Percentiles rank a stretch among this genome's conserved stretches.
Conservation (phyloP, 2,329 filamentous ascomycete species). For the Tolypocladium pustulatum region DNA sequence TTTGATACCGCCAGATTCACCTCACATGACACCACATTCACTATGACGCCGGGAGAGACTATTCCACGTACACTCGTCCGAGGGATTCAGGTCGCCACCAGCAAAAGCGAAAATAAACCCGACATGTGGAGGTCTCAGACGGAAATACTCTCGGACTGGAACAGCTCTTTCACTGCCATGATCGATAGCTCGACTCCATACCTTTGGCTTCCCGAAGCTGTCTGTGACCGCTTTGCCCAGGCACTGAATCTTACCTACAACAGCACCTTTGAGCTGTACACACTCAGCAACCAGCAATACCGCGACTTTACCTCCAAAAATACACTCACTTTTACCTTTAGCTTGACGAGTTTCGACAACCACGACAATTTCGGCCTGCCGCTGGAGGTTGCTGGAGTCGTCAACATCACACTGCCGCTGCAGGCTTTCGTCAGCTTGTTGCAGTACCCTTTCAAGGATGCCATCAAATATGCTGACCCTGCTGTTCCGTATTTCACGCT, state of each 20-base stretch:
- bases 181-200: conserved; percentile 57
- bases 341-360: conserved; percentile 44
- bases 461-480: conserved; percentile 32
- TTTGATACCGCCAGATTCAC: conserved; percentile 55
- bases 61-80: conserved; percentile 50
- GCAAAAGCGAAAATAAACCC: conserved; percentile 16
- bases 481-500: conserved; percentile 56
- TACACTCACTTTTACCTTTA: conserved; percentile 45
- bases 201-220: conserved; percentile 47
- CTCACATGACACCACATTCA: conserved; percentile 50
- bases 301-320: conserved; percentile 30
- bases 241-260: conserved; percentile 57
- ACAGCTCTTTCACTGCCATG: conserved; percentile 36
- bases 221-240: conserved; percentile 55
- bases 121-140: conserved; percentile 28
- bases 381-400: conserved; percentile 35
- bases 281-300: conserved; percentile 48
- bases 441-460: conserved; percentile 35
- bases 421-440: conserved; percentile 38
- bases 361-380: conserved; percentile 40
- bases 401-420: conserved; percentile 45
- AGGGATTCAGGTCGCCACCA: conserved; percentile 35
- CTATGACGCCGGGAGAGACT: conserved; percentile 40
- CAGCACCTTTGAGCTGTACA: conserved; percentile 51
- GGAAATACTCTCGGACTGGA: conserved; percentile 30